Evolutionary conservation across 305 asterid genomes (phyloP), one percentile per base, ranked within the genome.

Genomic region (Fraxinus sp.): DNA sequence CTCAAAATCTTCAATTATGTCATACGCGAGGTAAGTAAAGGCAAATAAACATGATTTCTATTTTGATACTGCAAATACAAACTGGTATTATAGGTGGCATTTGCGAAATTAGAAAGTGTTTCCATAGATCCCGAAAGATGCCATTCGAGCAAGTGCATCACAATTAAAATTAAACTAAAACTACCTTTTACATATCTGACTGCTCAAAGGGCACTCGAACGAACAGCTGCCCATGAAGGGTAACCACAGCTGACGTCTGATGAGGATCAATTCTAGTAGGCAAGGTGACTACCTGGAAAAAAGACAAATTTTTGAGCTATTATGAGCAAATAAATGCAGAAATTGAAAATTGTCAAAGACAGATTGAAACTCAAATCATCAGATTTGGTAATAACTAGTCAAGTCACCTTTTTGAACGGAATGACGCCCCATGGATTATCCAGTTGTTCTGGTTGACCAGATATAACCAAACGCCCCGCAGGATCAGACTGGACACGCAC

Each of bases 391-490:
- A 52, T 80, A 70, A 22, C 76, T 33, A 32, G 46, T n/a, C 70
- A 55, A 59, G 52, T 33, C 75, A 94, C 98, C 97, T 95, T 95
- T 89, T 94, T 95, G 85, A 95, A 92, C 76, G 98, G 93, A 82
- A 90, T 86, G 84, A 95, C 98, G 70, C 98, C 98, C 98, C 98
- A 95, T 37, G 97, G 98, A 88, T 95, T 95, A 81, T 95, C 97
- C 88, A 88, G 90, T 77, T 92, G 94, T 84, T 94, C 98, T 20
- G 98, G 98, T 86, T 92, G 97, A 72, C 98, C 98, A 41, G 97
- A 91, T 88, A 95, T 95, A 59, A 95, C 98, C 92, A 95, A 89
- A 77, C 98, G 97, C 9, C 98, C 98, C 0, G 97, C 97, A 62
- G 98, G 98, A 91, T 95, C 98, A 55, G 98, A 92, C 86, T 95